Base-by-base conservation (phyloP, 2,329 filamentous ascomycete species). In the Arachnomyces sp. region DNA sequence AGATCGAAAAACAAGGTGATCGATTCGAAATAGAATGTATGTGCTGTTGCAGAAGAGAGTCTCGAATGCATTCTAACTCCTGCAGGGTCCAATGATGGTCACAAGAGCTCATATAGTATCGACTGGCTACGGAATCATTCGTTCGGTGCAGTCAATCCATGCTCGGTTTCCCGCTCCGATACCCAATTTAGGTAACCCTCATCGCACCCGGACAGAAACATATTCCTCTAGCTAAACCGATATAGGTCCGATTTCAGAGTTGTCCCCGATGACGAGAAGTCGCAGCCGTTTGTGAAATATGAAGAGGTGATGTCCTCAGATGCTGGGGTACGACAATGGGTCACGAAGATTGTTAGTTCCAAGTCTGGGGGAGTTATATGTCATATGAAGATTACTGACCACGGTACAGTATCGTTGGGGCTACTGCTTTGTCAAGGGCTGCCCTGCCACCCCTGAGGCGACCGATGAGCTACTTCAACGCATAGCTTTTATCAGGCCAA, bases 401-500 rank as follows among this genome's bases (percentile, higher is more conserved):
- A 54, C 15, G 13, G 25, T 39, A 17, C 45, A 89, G 84, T 74
- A 75, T 43, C 59, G 65, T 44, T 77, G 74, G 46, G 89, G 90
- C 2, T 87, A 94, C 57, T 84, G 75, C 51, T 90, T 90, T 54
- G 77, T 95, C 12, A 72, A 79, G 35, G 68, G 72, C 32, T 82
- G 82, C 11, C 86, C 87, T 9, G 67, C 78, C 1, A 73, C 73
- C 4, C 83, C 86, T 0, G 71, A 81, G 48, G 74, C 80, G 4
- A 95, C 89, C 0, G 64, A 90, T 60, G 59, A 67, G n/a, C 70
- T 95, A 1, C 70, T 96, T 2, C 75, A 85, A 55, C 77, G 79
- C 40, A 93, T 98, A 47, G 78, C 87, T 0, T 90, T 90, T 48
- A 89, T 96, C 52, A 78, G 89, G 13, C 73, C 82, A 45, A 98